Evolutionary conservation across 441 rosid genomes (phyloP).

Genomic region (Geranium incanum): DNA sequence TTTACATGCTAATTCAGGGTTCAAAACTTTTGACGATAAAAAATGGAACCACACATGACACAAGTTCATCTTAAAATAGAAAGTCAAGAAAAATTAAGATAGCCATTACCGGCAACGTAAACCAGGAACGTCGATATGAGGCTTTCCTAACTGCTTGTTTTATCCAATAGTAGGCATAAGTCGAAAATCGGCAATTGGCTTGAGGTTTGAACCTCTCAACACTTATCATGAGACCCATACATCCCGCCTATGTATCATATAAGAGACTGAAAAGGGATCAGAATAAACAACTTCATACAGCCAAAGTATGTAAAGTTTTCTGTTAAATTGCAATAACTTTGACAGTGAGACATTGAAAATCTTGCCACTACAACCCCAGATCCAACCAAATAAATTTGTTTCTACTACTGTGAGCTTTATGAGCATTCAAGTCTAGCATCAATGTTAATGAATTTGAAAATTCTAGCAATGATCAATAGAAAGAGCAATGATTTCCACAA

Average conservation of each 20-base stretch:
- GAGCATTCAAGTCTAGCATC: background rate
- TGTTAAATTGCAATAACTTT: background rate
- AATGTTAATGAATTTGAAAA: background rate
- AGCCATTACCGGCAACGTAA: slow-evolving; percentile 70
- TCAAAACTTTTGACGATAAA: background rate
- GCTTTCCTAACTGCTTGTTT: slow-evolving; percentile 65
- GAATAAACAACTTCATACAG: background rate
- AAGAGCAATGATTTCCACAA: background rate
- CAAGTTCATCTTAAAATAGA: slow-evolving; percentile 1
- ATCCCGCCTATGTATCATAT: slow-evolving; percentile 51
- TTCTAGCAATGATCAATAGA: background rate
- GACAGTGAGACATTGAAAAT: background rate
- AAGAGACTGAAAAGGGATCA: slow-evolving; percentile 4
- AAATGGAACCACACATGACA: background rate
- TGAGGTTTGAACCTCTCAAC: slow-evolving; percentile 78
- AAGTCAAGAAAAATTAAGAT: slow-evolving; percentile 8
- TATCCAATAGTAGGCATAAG: slow-evolving; percentile 94
- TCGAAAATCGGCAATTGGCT: slow-evolving; percentile 68
- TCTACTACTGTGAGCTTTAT: background rate
- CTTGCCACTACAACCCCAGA: background rate
- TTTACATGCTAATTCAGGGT: slow-evolving; percentile 15
- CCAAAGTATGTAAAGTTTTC: background rate
- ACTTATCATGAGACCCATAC: slow-evolving; percentile 86
- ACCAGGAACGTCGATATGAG: slow-evolving; percentile 61
- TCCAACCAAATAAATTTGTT: background rate